phyloP scores from a whole-genome alignment of 495 filamentous ascomycete species.

The Neurospora sp. region DNA sequence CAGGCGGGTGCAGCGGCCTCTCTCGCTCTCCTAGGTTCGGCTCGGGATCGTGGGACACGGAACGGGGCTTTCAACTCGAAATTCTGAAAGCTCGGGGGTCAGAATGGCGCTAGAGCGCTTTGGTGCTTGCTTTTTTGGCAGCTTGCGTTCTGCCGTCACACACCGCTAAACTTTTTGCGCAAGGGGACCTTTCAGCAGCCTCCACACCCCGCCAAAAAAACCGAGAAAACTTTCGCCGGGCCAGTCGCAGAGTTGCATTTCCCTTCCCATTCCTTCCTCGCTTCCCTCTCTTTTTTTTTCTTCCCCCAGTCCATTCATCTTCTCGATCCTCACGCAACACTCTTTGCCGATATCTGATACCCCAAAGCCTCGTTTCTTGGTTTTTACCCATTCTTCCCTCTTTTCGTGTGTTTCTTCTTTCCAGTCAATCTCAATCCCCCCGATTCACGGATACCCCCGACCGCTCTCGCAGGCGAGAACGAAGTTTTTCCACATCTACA shows the following conservation, averaged over 20 bases:
- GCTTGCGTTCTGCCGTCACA: conserved; percentile 9
- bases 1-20: neutral
- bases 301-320: conserved; percentile 10
- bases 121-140: conserved; percentile 2
- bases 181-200: neutral
- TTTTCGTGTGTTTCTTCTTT: neutral
- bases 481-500: neutral
- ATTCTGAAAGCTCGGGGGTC: conserved; percentile 15
- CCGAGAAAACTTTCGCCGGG: conserved; percentile 1
- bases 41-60: neutral
- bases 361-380: neutral
- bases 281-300: conserved; percentile 7
- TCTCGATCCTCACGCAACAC: neutral
- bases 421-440: neutral
- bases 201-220: neutral
- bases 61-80: conserved; percentile 9
- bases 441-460: neutral
- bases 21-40: neutral
- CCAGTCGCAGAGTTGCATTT: neutral
- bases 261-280: conserved; percentile 1
- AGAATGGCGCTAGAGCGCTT: conserved; percentile 7
- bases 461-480: neutral
- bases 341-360: neutral
- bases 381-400: neutral
- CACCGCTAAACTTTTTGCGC: conserved; percentile 17